Percentiles rank a stretch among this genome's conserved stretches.
Evolutionary conservation across 2,329 filamentous ascomycete genomes (phyloP).

Genomic region (Scedosporium apiospermum): DNA sequence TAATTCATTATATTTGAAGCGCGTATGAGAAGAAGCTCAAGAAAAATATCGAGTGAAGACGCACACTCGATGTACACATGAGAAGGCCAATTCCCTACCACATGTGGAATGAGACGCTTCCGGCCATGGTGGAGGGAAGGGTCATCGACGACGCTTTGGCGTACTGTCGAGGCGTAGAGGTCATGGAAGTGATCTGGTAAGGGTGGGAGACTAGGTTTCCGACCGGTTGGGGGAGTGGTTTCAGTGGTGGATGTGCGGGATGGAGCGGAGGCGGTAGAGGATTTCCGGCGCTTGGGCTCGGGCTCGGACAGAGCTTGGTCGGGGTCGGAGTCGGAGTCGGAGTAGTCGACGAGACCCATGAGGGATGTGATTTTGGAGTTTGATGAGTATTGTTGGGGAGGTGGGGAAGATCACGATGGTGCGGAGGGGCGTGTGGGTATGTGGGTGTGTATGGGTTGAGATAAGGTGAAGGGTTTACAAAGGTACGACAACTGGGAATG

Average conservation of each 20-base stretch:
- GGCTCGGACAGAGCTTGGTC: neutral
- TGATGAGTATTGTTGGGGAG: neutral
- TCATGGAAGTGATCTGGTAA: conserved; percentile 77
- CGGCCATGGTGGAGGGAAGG: conserved; percentile 78
- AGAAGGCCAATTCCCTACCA: conserved; percentile 84
- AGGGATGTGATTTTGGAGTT: neutral
- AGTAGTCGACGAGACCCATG: conserved; percentile 3
- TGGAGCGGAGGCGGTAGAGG: neutral
- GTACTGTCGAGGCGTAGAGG: conserved; percentile 74
- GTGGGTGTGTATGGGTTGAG: neutral
- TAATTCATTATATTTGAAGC: neutral
- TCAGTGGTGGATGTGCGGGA: neutral
- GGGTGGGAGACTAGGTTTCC: conserved; percentile 40
- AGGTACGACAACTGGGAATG: no score
- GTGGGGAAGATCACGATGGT: neutral
- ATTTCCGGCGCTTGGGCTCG: conserved; percentile 6
- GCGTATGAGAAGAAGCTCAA: no score
- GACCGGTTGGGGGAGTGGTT: neutral
- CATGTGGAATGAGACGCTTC: conserved; percentile 71
- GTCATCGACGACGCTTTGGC: conserved; percentile 71
- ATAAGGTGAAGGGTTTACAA: no score
- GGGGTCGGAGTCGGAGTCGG: neutral
- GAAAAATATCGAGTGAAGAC: conserved; percentile 18
- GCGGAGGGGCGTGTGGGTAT: no score
- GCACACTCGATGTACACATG: conserved; percentile 91